Percentiles rank a stretch among this genome's conserved stretches.
Evolutionary conservation across 495 filamentous ascomycete species (phyloP).

Genomic region (Thozetella sp.): DNA sequence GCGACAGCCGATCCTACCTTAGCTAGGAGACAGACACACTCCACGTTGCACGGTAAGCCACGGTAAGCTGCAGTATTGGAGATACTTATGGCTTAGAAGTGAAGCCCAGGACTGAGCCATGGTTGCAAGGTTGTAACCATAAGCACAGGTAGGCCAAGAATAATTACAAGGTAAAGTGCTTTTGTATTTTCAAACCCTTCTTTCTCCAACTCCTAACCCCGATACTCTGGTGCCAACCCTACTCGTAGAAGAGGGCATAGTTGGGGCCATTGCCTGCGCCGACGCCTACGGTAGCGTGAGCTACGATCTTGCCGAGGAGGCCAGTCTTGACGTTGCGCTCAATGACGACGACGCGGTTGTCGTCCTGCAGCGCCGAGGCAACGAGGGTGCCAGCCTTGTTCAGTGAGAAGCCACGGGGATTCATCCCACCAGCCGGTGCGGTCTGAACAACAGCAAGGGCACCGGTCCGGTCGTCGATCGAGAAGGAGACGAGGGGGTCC

Average conservation of each 20-base stretch:
- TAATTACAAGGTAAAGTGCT: no score
- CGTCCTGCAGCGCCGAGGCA: slow-evolving; percentile 61
- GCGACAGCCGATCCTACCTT: no score
- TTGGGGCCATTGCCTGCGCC: slow-evolving; percentile 19
- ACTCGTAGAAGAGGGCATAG: slow-evolving; percentile 21
- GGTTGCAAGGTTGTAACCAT: no score
- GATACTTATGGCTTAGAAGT: no score
- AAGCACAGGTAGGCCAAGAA: no score
- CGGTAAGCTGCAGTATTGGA: no score
- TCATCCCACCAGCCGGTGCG: slow-evolving; percentile 38
- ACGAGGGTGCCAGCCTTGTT: slow-evolving; percentile 63
- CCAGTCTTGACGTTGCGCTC: slow-evolving; percentile 51
- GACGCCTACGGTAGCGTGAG: slow-evolving; percentile 28
- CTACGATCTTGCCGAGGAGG: slow-evolving; percentile 49
- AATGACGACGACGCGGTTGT: slow-evolving; percentile 56
- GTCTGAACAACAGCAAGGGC: slow-evolving; percentile 35
- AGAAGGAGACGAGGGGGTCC: neutral
- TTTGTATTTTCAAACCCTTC: no score
- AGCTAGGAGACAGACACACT: no score
- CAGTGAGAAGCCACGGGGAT: slow-evolving; percentile 61
- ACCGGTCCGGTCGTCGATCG: slow-evolving; percentile 30
- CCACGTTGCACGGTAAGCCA: no score
- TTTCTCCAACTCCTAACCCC: no score
- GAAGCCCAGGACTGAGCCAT: no score
- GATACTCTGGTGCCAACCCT: no score